Evolutionary conservation across 768 basidiomycete genomes (phyloP), one percentile per base, ranked within the genome.

Genomic region (Pleurotus sapidus): DNA sequence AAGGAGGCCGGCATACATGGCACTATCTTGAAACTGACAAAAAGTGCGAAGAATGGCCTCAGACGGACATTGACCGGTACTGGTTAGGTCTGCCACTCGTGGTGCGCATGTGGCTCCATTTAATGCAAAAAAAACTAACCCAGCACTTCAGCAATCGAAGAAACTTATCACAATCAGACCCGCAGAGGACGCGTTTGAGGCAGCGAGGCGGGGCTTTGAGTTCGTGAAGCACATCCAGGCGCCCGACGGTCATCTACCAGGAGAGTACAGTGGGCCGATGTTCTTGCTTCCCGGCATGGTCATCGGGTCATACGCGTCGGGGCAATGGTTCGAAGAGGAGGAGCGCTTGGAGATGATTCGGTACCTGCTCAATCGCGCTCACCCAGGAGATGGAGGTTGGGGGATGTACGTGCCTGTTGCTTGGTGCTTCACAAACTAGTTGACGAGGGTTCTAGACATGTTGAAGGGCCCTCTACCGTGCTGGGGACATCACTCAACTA

Each of bases 401-500:
- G 97, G 97, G 65, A 81, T 99, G 95, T 97, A 65, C 72, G 93
- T 47, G 11, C 25, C 65, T 12, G 58, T 49, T 17, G 23, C 45
- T 30, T 47, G 55, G 12, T 24, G 24, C 3, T 43, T 50, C 40
- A 14, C 34, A 56, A 15, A 39, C 42, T 65, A 40, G 68, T 40
- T 37, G 39, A 8, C 45, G 9, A 23, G 23, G 15, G 51, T 5
- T 17, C 8, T 61, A 98, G 96, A 49, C 97, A 99, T 63, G 87
- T 95, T 39, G 94, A 97, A 72, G 94, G 94, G 0, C 87, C 86
- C 38, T 94, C 94, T 0, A 95, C 94, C 1, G 93, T 90, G 8
- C 97, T 95, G 65, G 97, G 97, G 7, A 99, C 96, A 0, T 91
- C 87, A 0, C 77, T 98, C 55, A 98, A 98, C 69, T 99, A 99